Conservation (phyloP, 345 rosid species). For the Ceriops decandra region DNA sequence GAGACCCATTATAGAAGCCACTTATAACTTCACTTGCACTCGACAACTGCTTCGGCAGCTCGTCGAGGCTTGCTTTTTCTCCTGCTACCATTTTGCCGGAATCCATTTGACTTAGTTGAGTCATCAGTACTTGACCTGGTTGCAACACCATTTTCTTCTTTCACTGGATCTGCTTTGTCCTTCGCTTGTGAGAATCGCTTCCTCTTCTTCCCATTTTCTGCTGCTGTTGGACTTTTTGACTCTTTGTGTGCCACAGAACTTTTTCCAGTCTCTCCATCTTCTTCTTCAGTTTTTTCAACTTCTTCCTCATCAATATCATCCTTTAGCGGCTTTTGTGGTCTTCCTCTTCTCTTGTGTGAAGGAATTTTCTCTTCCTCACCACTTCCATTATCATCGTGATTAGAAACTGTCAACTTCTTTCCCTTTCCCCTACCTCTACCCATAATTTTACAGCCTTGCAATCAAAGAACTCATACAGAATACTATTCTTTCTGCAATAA, state of each 20-base stretch:
- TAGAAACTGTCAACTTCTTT: conserved; percentile 43
- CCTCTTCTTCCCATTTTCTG: conserved; percentile 65
- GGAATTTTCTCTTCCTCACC: conserved; percentile 74
- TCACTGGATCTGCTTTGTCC: conserved; percentile 44
- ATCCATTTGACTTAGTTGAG: conserved; percentile 51
- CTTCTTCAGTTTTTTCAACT: conserved; percentile 45
- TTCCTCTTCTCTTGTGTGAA: conserved; percentile 63
- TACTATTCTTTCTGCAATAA: conserved; percentile 26
- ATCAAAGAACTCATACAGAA: conserved; percentile 27
- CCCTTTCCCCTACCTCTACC: conserved; percentile 81
- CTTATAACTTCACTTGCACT: conserved; percentile 42
- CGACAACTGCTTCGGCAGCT: conserved; percentile 68
- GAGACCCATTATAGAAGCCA: conserved; percentile 33
- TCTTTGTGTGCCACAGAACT: conserved; percentile 32
- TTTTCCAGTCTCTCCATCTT: conserved; percentile 49
- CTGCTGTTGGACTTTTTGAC: conserved; percentile 30
- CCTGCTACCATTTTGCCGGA: conserved; percentile 63
- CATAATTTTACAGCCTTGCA: conserved; percentile 34
- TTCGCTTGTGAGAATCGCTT: conserved; percentile 41
- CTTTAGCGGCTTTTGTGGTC: conserved; percentile 60
- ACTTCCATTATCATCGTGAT: conserved; percentile 52
- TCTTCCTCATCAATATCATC: conserved; percentile 59
- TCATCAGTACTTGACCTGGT: conserved; percentile 49
- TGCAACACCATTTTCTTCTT: conserved; percentile 50
- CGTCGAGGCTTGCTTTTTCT: conserved; percentile 68